phyloP scores from a whole-genome alignment of 2,329 filamentous ascomycete species.

The Cadophora gregata region DNA sequence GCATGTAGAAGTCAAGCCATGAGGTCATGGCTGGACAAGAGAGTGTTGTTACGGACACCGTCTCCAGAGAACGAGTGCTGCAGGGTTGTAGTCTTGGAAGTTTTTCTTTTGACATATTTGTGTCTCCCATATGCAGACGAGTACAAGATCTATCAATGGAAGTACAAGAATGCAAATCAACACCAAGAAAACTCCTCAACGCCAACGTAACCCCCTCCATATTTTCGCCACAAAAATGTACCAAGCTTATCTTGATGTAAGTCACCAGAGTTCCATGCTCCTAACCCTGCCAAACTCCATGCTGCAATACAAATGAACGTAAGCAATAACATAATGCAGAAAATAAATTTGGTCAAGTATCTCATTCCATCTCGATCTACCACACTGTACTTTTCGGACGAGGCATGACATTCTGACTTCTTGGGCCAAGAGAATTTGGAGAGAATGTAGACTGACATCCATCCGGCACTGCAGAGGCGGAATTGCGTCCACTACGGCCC shows the following conservation, averaged over 20 bases:
- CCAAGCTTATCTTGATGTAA: neutral
- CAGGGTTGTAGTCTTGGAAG: no score
- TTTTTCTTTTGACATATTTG: no score
- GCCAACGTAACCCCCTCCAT: neutral
- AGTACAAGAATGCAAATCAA: no score
- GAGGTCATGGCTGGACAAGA: no score
- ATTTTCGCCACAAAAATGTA: neutral
- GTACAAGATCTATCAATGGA: no score
- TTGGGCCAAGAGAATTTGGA: slow-evolving; percentile 21
- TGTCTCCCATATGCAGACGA: no score
- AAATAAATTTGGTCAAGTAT: neutral
- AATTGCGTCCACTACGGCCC: slow-evolving; percentile 12
- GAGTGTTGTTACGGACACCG: no score
- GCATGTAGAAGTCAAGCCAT: no score
- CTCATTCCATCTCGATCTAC: neutral
- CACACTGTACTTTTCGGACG: slow-evolving; percentile 34
- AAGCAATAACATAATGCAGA: neutral
- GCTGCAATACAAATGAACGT: slow-evolving; percentile 17
- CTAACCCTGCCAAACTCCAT: slow-evolving; percentile 12
- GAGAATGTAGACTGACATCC: slow-evolving; percentile 23
- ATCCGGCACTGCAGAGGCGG: slow-evolving; percentile 25
- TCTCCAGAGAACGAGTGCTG: no score
- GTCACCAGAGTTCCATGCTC: neutral
- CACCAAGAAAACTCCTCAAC: slow-evolving; percentile 1
- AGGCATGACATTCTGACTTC: slow-evolving; percentile 23